Percentiles rank a stretch among this genome's conserved stretches.
Conservation (phyloP, 495 filamentous ascomycete genomes). For the Xylaria intraflava region DNA sequence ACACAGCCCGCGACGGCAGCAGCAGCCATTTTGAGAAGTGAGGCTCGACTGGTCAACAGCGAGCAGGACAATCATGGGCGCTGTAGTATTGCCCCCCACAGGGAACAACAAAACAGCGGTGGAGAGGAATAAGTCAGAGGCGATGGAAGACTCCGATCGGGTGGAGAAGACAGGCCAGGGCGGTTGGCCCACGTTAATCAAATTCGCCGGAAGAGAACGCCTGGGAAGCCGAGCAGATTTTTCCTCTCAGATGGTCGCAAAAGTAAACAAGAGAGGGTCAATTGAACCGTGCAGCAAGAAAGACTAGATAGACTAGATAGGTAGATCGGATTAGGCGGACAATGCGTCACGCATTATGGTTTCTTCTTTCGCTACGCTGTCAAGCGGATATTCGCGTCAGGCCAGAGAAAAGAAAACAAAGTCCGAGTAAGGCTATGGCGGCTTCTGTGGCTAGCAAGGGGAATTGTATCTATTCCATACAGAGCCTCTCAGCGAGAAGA, state of each 20-base stretch:
- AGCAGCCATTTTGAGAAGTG: conserved; percentile 40
- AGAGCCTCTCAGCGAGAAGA: too few relatives aligned
- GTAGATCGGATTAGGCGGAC: neutral
- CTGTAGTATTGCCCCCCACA: conserved; percentile 19
- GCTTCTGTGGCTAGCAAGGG: neutral
- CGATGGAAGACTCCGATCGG: neutral
- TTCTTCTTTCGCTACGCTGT: neutral
- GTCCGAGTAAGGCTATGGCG: conserved; percentile 1
- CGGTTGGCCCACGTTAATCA: neutral
- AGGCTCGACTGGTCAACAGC: conserved; percentile 30
- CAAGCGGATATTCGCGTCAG: neutral
- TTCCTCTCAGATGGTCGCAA: neutral
- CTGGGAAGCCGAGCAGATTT: neutral
- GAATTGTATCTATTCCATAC: too few relatives aligned
- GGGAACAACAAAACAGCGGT: neutral
- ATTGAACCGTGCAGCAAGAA: neutral
- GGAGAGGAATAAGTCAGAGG: neutral
- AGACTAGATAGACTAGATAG: neutral
- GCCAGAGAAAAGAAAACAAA: neutral
- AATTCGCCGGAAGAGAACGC: neutral
- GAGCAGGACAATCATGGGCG: conserved; percentile 39
- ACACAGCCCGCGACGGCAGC: conserved; percentile 28
- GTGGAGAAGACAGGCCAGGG: neutral
- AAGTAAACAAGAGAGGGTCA: neutral
- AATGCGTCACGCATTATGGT: neutral